phyloP scores from a whole-genome alignment of 2,329 filamentous ascomycete species.

The Curvularia sp. region DNA sequence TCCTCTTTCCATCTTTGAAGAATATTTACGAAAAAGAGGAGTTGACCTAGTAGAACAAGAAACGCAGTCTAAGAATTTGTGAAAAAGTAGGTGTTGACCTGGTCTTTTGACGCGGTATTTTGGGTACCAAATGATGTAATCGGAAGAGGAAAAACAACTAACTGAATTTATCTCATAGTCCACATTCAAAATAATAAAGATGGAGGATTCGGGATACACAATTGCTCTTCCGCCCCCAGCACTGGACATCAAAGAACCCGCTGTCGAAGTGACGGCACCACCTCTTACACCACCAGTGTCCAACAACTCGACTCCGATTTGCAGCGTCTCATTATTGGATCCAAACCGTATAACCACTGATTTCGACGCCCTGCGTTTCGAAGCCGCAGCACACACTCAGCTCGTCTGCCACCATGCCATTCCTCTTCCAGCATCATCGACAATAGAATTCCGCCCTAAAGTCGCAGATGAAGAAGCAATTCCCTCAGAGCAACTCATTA shows the following conservation, averaged over 20 bases:
- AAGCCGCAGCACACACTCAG: constrained; percentile 44
- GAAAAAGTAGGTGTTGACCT: background rate
- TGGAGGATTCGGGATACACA: background rate
- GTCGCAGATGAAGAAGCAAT: background rate
- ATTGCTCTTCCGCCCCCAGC: background rate
- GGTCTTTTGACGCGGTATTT: background rate
- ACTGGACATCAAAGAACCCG: background rate
- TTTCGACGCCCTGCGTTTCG: constrained; percentile 45
- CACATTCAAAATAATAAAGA: background rate
- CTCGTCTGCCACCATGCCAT: constrained; percentile 16
- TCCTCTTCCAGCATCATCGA: constrained; percentile 17
- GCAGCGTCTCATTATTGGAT: constrained; percentile 27
- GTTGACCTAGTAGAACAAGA: too few species aligned
- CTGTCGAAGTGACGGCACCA: background rate
- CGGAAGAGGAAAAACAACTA: background rate
- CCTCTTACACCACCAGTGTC: background rate
- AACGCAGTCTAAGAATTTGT: background rate
- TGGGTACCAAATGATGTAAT: background rate
- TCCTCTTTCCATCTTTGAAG: too few species aligned
- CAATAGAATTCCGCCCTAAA: background rate
- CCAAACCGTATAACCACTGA: constrained; percentile 39
- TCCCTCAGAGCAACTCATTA: constrained; percentile 58
- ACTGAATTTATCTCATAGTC: background rate
- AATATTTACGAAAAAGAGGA: too few species aligned
- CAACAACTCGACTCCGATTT: background rate